A percentile compares a stretch with the other conserved stretches of the same genome.
These are phyloP conservation scores for Wickerhamomyces subpelliculosus DNA, from an alignment of 805 yeast genomes.

Conservation along the genomic window DNA sequence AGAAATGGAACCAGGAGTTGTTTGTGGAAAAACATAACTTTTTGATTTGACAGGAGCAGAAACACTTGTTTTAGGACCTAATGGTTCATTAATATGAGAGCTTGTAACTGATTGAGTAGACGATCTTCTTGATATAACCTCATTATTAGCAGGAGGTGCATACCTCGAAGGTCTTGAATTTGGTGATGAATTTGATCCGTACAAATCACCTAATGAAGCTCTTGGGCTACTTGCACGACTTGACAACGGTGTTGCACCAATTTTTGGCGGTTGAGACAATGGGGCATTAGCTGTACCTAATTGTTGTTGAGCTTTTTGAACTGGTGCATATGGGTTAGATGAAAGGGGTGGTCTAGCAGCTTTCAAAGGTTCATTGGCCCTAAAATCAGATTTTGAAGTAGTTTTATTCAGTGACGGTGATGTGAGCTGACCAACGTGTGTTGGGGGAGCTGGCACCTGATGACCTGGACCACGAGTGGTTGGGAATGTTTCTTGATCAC, in stretches of 20 bases:
- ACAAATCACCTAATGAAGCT: neutral
- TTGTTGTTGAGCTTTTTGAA: neutral
- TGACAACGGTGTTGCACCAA: neutral
- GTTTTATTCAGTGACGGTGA: conserved; percentile 1
- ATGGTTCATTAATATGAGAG: conserved; percentile 3
- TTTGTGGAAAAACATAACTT: neutral
- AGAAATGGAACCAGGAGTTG: neutral
- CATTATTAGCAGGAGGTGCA: neutral
- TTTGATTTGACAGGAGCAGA: neutral
- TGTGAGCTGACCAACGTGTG: too few species aligned
- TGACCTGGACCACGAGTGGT: neutral
- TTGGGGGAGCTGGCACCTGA: neutral
- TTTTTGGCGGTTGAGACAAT: neutral
- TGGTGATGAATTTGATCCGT: conserved; percentile 10
- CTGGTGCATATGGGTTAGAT: conserved; percentile 1
- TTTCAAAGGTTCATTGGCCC: neutral
- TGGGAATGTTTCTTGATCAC: neutral
- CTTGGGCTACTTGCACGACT: neutral
- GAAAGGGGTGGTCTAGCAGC: neutral
- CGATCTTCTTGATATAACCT: conserved; percentile 15
- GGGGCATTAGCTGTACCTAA: neutral
- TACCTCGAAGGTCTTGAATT: conserved; percentile 8
- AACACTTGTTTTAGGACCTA: neutral
- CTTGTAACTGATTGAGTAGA: conserved; percentile 13
- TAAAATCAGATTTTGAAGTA: neutral